Percentiles rank a stretch among this genome's conserved stretches.
Conservation (phyloP, 129 eudicot species). For the Pulicaria dysenterica region DNA sequence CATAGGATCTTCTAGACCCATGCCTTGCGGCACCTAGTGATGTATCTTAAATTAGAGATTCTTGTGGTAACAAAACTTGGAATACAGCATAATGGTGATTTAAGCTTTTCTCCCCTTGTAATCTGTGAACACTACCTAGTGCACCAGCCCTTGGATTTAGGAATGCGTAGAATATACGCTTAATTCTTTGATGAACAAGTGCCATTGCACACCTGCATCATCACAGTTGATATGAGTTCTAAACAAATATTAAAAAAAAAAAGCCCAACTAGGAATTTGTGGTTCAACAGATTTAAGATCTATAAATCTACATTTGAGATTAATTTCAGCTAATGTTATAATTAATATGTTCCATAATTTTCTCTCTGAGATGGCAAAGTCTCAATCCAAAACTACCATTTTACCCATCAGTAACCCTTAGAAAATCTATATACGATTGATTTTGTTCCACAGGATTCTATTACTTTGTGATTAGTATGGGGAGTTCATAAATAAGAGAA, state of each 20-base stretch:
- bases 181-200: slow-evolving; percentile 86
- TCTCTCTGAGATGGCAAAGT: neutral
- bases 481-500: neutral
- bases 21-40: neutral
- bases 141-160: slow-evolving; percentile 81
- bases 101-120: slow-evolving; percentile 95
- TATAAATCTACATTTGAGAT: neutral
- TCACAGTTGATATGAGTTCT: neutral
- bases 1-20: neutral
- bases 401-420: too few relatives aligned
- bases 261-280: neutral
- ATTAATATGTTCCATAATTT: neutral
- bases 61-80: slow-evolving; percentile 61
- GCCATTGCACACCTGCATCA: slow-evolving; percentile 92
- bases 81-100: slow-evolving; percentile 96
- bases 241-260: neutral
- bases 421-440: neutral
- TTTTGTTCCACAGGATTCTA: slow-evolving; percentile 3
- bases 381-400: slow-evolving; percentile 13
- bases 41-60: slow-evolving; percentile 19
- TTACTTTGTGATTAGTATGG: neutral
- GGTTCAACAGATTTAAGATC: neutral
- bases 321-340: neutral
- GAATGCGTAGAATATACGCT: slow-evolving; percentile 83
- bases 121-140: slow-evolving; percentile 86